A percentile compares a stretch with the other conserved stretches of the same genome.
Conservation (phyloP, 2,329 filamentous ascomycete species). For the Sporothrix variecibatus region DNA sequence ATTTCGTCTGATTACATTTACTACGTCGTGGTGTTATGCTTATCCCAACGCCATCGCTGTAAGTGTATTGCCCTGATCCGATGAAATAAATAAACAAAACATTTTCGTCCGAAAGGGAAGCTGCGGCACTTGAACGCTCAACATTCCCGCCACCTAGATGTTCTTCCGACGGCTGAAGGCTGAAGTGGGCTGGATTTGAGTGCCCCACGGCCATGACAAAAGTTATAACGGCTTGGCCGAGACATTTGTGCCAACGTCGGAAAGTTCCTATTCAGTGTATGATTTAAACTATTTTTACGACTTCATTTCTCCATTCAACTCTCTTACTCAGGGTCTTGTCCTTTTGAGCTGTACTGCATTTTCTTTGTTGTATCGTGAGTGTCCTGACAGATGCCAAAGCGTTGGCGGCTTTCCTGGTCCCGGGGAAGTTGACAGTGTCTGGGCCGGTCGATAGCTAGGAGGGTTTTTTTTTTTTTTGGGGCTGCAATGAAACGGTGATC, state of each 20-base stretch:
- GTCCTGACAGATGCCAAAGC: neutral
- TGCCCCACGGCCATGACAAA: no score
- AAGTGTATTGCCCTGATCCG: no score
- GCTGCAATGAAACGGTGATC: neutral
- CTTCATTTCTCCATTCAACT: neutral
- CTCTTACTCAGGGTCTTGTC: neutral
- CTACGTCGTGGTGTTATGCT: neutral
- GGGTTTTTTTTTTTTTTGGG: no score
- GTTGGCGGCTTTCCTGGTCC: neutral
- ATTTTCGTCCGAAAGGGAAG: no score
- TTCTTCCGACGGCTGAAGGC: no score
- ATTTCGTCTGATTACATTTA: no score
- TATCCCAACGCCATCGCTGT: neutral
- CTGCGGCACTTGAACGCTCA: neutral
- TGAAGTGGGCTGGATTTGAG: no score
- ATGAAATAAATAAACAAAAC: no score
- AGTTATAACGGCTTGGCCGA: neutral
- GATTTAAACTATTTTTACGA: neutral
- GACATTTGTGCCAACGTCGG: neutral
- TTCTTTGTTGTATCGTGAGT: neutral
- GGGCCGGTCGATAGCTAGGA: neutral
- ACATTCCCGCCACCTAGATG: no score
- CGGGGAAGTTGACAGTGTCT: neutral
- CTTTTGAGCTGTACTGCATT: neutral
- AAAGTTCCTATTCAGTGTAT: neutral